These are phyloP conservation scores for Pythium scleroteichum DNA, from an alignment of 352 stramenopile genomes.

Conservation along the genomic window DNA sequence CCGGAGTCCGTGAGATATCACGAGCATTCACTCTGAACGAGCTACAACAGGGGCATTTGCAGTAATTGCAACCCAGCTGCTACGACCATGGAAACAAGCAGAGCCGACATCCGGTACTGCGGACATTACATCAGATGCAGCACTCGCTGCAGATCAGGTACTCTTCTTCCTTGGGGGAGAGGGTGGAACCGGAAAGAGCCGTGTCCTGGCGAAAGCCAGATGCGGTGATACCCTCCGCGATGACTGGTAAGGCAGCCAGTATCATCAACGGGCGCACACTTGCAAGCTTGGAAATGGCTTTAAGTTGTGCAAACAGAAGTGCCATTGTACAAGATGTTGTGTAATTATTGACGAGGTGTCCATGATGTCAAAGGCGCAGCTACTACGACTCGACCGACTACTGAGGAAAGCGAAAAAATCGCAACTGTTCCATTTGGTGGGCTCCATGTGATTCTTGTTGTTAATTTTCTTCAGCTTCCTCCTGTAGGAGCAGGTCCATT, in stretches of 20 bases:
- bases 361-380: constrained; percentile 24
- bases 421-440: constrained; percentile 9
- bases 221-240: background rate
- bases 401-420: constrained; percentile 9
- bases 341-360: constrained; percentile 27
- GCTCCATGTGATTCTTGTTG: constrained; percentile 9
- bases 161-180: constrained; percentile 1
- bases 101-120: too few species aligned
- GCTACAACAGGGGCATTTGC: too few species aligned
- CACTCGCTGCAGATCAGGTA: too few species aligned
- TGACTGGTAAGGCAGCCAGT: constrained; percentile 25
- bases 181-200: constrained; percentile 11
- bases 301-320: background rate
- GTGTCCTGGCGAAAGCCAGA: constrained; percentile 7
- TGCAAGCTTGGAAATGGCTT: constrained; percentile 5
- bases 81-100: too few species aligned
- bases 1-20: too few species aligned
- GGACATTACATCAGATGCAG: too few species aligned
- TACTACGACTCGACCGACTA: constrained; percentile 4
- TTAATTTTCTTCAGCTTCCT: constrained; percentile 8
- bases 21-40: too few species aligned
- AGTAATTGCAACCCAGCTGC: too few species aligned
- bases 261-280: constrained; percentile 19
- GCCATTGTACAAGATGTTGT: constrained; percentile 15
- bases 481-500: background rate